Base-by-base conservation (phyloP, 129 eudicot species). In the Deinandra increscens region DNA sequence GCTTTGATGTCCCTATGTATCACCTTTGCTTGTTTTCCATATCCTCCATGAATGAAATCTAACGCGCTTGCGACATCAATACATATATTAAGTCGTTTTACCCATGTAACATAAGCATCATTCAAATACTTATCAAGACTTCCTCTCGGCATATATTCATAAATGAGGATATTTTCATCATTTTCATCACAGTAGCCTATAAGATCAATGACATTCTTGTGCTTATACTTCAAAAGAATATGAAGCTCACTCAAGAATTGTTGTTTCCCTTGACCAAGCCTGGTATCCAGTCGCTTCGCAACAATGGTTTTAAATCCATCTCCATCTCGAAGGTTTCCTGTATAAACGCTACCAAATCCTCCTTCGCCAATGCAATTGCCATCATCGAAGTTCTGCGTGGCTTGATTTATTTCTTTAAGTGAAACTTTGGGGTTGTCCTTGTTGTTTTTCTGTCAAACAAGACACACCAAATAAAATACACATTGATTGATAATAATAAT, bases 181-280 rank as follows among this genome's bases (percentile, higher is more conserved):
- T 23, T 55, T 55, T 55, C 62, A 55, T 55, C 37, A 23, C 62
- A 55, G 0, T 23, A 55, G 33, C 62, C 62, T 22, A 55, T 2
- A 22, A 55, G 62, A 55, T 37, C 62, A 55, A 55, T 55, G 62
- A 55, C 17, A 55, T 22, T 55, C 36, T 55, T 37, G 3, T 55
- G 62, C 62, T 55, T 55, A 12, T 23, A 55, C 14, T 55, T 17
- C n/a, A 55, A 55, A 55, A 55, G 62, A 55, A 55, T 23, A 10
- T 23, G 37, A 4, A 53, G 14, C 31, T 19, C 33, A 53, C 34
- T 0, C 50, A 44, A 44, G 50, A 44, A 44, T 44, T 44, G 17
- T 44, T 11, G 1, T 44, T 44, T 17, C 17, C 17, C 50, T 11
- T 44, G 50, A 44, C 17, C 50, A 44, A 3, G 17, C 15, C 17